Percentiles rank a stretch among this genome's conserved stretches.
Evolutionary conservation across 345 rosid species (phyloP).

Genomic region (Noccaea caerulescens): DNA sequence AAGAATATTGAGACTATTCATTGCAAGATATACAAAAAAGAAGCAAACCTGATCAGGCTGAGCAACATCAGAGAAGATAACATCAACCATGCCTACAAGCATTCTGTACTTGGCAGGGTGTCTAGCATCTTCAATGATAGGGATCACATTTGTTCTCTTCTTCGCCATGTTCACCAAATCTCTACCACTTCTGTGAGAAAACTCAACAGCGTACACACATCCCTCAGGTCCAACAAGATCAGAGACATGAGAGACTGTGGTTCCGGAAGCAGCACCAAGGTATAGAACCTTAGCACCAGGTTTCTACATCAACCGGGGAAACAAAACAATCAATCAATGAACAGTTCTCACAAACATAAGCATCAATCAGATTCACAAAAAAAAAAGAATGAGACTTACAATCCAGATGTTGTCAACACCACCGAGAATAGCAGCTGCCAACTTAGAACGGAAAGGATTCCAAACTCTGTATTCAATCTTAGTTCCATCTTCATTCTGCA

Average conservation of each 20-base stretch:
- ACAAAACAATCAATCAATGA: not conserved
- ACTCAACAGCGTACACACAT: conserved; percentile 93
- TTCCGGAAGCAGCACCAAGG: conserved; percentile 99
- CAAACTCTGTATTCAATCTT: conserved; percentile 92
- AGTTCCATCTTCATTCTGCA: conserved; percentile 87
- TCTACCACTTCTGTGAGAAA: conserved; percentile 96
- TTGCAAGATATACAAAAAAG: not conserved
- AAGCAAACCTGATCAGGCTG: conserved; percentile 96
- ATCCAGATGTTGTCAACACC: conserved; percentile 97
- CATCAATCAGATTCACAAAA: not conserved
- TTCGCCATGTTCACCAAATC: conserved; percentile 99
- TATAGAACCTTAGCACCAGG: conserved; percentile 97
- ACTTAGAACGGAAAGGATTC: conserved; percentile 98
- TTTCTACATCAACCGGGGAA: conserved; percentile 48
- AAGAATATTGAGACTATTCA: not conserved
- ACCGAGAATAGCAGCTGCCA: conserved; percentile 96
- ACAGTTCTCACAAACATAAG: not conserved
- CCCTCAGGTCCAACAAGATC: conserved; percentile 94
- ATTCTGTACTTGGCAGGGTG: conserved; percentile 96
- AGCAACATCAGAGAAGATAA: conserved; percentile 98
- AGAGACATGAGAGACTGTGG: conserved; percentile 98
- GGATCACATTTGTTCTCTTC: conserved; percentile 91
- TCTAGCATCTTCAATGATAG: conserved; percentile 98
- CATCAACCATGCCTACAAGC: conserved; percentile 99
- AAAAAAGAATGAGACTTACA: conserved; percentile 48